A percentile compares a stretch with the other conserved stretches of the same genome.
These are phyloP conservation scores for Solanum clarkiae DNA, from an alignment of 257 asterid species.

Conservation along the genomic window DNA sequence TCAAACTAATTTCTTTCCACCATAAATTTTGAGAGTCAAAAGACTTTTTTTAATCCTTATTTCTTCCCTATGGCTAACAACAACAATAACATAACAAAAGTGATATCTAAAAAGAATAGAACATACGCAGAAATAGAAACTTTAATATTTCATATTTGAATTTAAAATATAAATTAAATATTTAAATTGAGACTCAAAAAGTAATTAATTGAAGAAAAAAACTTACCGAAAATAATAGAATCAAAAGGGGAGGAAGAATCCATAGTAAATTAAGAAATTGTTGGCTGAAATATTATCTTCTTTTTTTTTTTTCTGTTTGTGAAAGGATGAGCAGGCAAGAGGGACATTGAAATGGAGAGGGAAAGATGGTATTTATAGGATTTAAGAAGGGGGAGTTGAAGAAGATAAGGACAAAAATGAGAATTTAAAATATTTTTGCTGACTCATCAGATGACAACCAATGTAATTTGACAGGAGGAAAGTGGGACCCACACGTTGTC, in stretches of 20 bases:
- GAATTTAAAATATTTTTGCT: background rate
- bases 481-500: background rate
- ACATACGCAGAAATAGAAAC: too few species aligned
- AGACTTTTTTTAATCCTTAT: too few species aligned
- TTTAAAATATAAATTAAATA: too few species aligned
- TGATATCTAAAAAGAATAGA: too few species aligned
- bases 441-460: background rate
- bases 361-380: background rate
- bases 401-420: background rate
- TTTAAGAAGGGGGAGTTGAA: background rate
- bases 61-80: too few species aligned
- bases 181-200: background rate
- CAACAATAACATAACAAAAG: too few species aligned
- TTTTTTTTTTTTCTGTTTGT: background rate
- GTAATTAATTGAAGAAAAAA: background rate
- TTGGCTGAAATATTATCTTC: background rate
- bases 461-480: background rate
- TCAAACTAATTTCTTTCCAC: too few species aligned
- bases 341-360: background rate
- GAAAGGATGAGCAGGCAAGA: background rate
- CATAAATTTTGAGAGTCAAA: too few species aligned
- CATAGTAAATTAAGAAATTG: background rate
- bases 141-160: too few species aligned
- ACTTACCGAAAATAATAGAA: slow-evolving; percentile 20
- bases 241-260: slow-evolving; percentile 25